Evolutionary conservation across 192 early-diverging fungal species (phyloP), one percentile per base, ranked within the genome.

Genomic region (Neocallimastix lanati): DNA sequence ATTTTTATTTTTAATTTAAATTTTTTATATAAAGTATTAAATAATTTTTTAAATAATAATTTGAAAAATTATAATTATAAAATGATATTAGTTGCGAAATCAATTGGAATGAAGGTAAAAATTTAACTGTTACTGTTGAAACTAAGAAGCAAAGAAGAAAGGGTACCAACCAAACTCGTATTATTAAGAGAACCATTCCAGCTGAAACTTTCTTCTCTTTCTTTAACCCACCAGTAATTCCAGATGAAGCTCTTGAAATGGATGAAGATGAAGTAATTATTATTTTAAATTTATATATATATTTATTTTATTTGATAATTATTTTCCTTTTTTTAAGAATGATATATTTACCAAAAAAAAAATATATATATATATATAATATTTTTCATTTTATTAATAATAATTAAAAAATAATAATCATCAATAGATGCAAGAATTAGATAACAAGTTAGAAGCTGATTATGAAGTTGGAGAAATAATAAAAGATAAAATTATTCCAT

Each of bases 121-220:
- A 98, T 85, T 90, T 99, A 76, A 93, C 92, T 80, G 91, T 97
- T 78, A 95, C 89, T 18, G 87, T 97, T 79, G 96, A 99, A 88
- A 93, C 95, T 85, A 97, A 96, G 90, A 98, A 96, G 87, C 98
- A 99, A 90, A 94, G 97, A 78, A 95, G 97, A 89, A 98, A 96
- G 91, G 92, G 89, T 90, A 96, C 96, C 81, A 99, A 98, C 92
- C 95, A 98, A 90, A 96, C 95, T 58, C 95, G 98, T 76, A 92
- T 96, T 33, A 93, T 98, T 84, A 99, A 97, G 92, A 94, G 93
- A 82, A 96, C 95, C 36, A 95, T 98, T 35, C 97, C 95, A 28
- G 90, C 93, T 35, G 95, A 95, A 79, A 96, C 96, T 78, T 99
- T 99, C 92, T 99, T 99, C 90, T 90, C 88, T 78, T 98, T 98